Evolutionary conservation across 2,329 filamentous ascomycete species (phyloP).

Genomic region (Dothistroma septosporum): DNA sequence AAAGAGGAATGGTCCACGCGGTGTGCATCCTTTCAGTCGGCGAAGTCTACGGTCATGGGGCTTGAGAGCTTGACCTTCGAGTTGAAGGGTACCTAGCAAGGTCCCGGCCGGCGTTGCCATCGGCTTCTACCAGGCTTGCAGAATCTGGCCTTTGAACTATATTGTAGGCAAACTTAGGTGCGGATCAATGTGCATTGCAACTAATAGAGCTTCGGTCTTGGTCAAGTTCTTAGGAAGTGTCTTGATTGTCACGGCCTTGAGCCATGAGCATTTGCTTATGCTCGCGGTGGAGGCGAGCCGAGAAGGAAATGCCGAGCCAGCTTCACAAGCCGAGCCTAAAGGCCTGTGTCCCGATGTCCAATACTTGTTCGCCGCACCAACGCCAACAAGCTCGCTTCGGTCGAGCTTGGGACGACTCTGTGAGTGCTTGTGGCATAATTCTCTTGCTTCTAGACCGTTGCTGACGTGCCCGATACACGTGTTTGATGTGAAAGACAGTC

Average conservation of each 20-base stretch:
- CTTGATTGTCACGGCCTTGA: background rate
- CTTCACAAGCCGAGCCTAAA: background rate
- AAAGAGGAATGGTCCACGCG: too few relatives aligned
- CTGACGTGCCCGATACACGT: background rate
- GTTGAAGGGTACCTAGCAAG: background rate
- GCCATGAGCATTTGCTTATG: background rate
- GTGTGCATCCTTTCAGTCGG: too few relatives aligned
- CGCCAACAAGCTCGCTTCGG: background rate
- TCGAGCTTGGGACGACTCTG: slow-evolving; percentile 10
- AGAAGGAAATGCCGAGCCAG: background rate
- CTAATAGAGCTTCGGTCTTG: background rate
- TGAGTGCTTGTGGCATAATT: background rate
- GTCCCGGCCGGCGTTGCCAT: background rate
- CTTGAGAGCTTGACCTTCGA: background rate
- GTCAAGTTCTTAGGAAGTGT: background rate
- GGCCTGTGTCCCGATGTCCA: slow-evolving; percentile 45
- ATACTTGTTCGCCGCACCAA: background rate
- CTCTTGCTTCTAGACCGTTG: background rate
- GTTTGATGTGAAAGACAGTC: slow-evolving; percentile 48
- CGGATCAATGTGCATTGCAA: background rate
- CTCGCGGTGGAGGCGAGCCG: background rate
- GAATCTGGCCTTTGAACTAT: background rate
- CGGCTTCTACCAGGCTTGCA: background rate
- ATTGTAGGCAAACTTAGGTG: background rate
- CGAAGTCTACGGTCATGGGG: too few relatives aligned